These are phyloP conservation scores for Lecanicillium sp. DNA, from an alignment of 2,329 filamentous ascomycete species.

Conservation along the genomic window DNA sequence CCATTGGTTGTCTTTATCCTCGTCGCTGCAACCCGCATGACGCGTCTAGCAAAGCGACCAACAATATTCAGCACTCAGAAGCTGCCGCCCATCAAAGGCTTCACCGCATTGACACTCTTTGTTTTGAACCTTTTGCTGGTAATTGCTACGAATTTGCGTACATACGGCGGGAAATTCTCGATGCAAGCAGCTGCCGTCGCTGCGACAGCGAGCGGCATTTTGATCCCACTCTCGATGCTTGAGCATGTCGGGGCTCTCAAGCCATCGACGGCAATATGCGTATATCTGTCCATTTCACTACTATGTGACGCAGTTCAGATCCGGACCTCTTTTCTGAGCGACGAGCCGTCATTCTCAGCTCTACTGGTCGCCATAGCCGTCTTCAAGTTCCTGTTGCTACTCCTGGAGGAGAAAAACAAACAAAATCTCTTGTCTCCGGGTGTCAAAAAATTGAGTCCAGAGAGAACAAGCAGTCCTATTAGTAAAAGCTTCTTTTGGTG, in stretches of 20 bases:
- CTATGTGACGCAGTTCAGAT: conserved; percentile 1
- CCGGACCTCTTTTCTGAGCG: not conserved
- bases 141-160: too few species aligned
- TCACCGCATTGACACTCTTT: too few species aligned
- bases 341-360: not conserved
- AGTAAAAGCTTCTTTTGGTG: conserved; percentile 4
- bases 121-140: too few species aligned
- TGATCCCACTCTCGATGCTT: too few species aligned
- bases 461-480: not conserved
- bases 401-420: conserved; percentile 2
- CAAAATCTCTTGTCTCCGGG: not conserved
- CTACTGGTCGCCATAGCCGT: not conserved
- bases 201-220: too few species aligned
- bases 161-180: too few species aligned
- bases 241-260: too few species aligned
- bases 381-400: not conserved
- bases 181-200: too few species aligned
- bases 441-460: not conserved
- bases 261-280: too few species aligned
- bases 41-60: not conserved
- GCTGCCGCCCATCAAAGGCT: too few species aligned
- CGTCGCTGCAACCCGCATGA: not conserved
- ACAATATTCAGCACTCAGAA: too few species aligned
- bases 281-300: not conserved
- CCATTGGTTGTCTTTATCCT: not conserved